Evolutionary conservation across 495 filamentous ascomycete species (phyloP).

Genomic region (Pseudotulostoma volvatum): DNA sequence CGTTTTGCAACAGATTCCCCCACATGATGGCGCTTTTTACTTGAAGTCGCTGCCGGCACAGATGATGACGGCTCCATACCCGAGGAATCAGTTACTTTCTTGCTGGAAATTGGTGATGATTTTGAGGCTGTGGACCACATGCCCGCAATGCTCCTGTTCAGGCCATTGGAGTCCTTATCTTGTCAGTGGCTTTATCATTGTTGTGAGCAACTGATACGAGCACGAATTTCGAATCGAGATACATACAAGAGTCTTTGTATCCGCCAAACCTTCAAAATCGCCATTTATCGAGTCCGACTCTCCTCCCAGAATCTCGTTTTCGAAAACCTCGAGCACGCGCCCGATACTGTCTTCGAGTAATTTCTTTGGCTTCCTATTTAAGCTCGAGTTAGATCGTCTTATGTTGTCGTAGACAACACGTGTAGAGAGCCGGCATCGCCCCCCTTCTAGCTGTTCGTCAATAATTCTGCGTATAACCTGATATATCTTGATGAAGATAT

Average conservation of each 20-base stretch:
- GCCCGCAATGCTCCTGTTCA: constrained; percentile 60
- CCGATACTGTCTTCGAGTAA: constrained; percentile 75
- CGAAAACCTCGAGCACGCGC: constrained; percentile 59
- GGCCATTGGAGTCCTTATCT: constrained; percentile 41
- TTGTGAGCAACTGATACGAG: too few relatives aligned
- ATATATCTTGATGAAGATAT: constrained; percentile 36
- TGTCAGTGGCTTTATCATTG: too few relatives aligned
- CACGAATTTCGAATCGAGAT: not conserved
- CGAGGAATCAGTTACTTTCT: constrained; percentile 15
- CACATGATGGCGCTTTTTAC: constrained; percentile 39
- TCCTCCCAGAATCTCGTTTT: constrained; percentile 38
- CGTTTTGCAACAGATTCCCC: constrained; percentile 55
- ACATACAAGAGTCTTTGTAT: constrained; percentile 1
- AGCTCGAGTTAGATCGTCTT: constrained; percentile 66
- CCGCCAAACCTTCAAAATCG: constrained; percentile 46
- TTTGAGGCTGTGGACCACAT: constrained; percentile 43
- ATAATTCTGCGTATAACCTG: constrained; percentile 58
- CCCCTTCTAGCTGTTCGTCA: constrained; percentile 41
- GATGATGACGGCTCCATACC: constrained; percentile 9
- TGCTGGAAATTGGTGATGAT: constrained; percentile 15
- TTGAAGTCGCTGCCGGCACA: constrained; percentile 13
- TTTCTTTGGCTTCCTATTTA: constrained; percentile 65
- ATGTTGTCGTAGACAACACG: constrained; percentile 56
- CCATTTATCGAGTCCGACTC: constrained; percentile 45
- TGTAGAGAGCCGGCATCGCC: constrained; percentile 35